These are phyloP conservation scores for Mrakiaceae sp. DNA, from an alignment of 1,284 basidiomycete genomes.

Conservation along the genomic window DNA sequence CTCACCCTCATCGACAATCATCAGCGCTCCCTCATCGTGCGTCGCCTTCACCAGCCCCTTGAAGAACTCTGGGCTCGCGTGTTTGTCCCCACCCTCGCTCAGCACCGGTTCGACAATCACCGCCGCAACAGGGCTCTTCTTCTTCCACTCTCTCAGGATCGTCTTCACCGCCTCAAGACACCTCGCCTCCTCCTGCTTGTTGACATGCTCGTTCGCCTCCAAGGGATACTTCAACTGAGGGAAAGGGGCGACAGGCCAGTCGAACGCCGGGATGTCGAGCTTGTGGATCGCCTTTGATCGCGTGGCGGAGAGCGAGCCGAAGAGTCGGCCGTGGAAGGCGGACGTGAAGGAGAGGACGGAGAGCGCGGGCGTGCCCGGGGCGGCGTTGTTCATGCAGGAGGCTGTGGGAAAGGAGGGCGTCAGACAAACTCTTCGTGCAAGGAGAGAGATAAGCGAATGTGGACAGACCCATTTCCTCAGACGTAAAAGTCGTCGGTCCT, in stretches of 20 bases:
- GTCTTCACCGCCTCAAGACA: slow-evolving; percentile 33
- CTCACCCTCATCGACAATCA: slow-evolving; percentile 38
- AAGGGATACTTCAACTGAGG: slow-evolving; percentile 44
- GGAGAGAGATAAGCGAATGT: slow-evolving; percentile 14
- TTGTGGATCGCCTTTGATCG: slow-evolving; percentile 43
- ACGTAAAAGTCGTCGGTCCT: slow-evolving; percentile 23
- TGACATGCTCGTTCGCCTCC: slow-evolving; percentile 34
- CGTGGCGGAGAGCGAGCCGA: slow-evolving; percentile 42
- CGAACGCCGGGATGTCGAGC: slow-evolving; percentile 43
- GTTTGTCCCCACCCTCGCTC: slow-evolving; percentile 45
- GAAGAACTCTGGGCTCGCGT: slow-evolving; percentile 44
- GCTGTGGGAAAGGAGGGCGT: slow-evolving; percentile 11
- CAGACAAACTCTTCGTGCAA: slow-evolving; percentile 19
- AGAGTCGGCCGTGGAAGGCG: slow-evolving; percentile 41
- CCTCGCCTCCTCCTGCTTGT: slow-evolving; percentile 36
- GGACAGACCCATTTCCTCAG: slow-evolving; percentile 25
- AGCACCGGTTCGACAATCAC: slow-evolving; percentile 47
- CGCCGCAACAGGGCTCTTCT: slow-evolving; percentile 40
- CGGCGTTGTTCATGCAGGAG: slow-evolving; percentile 43
- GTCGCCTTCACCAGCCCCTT: slow-evolving; percentile 39
- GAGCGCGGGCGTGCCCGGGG: slow-evolving; percentile 41
- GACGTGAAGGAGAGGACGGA: slow-evolving; percentile 42
- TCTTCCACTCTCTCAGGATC: slow-evolving; percentile 30
- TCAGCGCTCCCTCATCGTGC: slow-evolving; percentile 40
- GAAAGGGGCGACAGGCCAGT: slow-evolving; percentile 44